Conservation (phyloP, 345 rosid genomes). For the Gossypium arboreum region DNA sequence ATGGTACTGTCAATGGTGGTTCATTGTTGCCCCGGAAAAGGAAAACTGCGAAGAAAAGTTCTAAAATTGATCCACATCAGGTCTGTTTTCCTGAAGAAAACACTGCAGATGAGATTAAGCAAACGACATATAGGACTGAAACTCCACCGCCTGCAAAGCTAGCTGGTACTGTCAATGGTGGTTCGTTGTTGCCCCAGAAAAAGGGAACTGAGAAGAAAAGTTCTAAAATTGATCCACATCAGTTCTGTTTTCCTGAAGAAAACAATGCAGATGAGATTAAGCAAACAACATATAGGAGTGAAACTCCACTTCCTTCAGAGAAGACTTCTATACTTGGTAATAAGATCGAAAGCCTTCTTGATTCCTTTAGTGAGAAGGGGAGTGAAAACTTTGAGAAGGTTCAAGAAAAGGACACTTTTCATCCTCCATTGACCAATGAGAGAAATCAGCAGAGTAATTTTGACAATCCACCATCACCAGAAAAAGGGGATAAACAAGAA, state of each 20-base stretch:
- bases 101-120: constrained; percentile 34
- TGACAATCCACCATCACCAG: constrained; percentile 25
- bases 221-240: constrained; percentile 37
- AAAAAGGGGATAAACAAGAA: constrained; percentile 34
- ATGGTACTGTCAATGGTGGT: constrained; percentile 28
- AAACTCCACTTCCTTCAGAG: constrained; percentile 31
- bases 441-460: constrained; percentile 32
- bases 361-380: constrained; percentile 26
- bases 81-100: constrained; percentile 32
- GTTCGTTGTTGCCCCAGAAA: too few species aligned
- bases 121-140: constrained; percentile 33
- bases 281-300: constrained; percentile 33
- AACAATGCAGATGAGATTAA: constrained; percentile 34
- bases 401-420: constrained; percentile 32
- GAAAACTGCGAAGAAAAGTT: constrained; percentile 33
- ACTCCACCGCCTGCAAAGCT: constrained; percentile 27
- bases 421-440: constrained; percentile 30
- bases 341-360: constrained; percentile 30
- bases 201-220: constrained; percentile 24
- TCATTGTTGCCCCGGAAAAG: constrained; percentile 35
- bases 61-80: constrained; percentile 41
- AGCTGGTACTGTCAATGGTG: too few species aligned
- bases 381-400: constrained; percentile 27
- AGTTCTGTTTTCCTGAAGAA: constrained; percentile 34
- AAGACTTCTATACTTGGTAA: constrained; percentile 45